Evolutionary conservation across 1,284 basidiomycete genomes (phyloP).

Genomic region (Trametes polyzona): DNA sequence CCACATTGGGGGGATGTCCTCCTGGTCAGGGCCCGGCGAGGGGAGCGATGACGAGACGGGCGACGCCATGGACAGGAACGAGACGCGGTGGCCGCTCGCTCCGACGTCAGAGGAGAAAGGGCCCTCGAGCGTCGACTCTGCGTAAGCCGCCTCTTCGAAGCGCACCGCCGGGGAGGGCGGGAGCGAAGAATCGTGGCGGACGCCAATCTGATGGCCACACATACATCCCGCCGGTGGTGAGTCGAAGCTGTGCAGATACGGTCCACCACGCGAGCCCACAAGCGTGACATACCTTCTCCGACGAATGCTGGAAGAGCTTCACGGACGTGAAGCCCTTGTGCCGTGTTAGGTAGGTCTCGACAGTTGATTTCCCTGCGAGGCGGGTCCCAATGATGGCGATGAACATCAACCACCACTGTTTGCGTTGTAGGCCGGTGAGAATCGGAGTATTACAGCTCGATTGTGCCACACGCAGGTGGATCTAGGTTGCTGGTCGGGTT

Average conservation of each 20-base stretch:
- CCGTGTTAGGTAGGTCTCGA: slow-evolving; percentile 73
- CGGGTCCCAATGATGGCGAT: slow-evolving; percentile 88
- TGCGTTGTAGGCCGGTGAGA: not conserved
- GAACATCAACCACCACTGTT: slow-evolving; percentile 56
- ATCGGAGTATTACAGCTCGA: not conserved
- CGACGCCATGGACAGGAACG: slow-evolving; percentile 35
- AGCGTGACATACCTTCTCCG: not conserved
- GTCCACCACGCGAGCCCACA: not conserved
- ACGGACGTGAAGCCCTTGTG: slow-evolving; percentile 57
- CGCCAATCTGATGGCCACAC: too few species aligned
- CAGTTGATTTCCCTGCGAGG: slow-evolving; percentile 78
- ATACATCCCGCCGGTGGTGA: too few species aligned
- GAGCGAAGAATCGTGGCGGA: too few species aligned
- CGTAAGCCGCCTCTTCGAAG: not conserved
- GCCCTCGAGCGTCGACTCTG: not conserved
- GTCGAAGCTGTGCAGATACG: too few species aligned
- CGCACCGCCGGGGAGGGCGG: too few species aligned
- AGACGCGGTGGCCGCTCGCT: slow-evolving; percentile 24
- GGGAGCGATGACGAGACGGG: slow-evolving; percentile 28
- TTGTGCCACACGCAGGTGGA: too few species aligned
- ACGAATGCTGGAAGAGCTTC: slow-evolving; percentile 21
- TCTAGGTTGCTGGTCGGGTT: not conserved
- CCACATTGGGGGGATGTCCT: slow-evolving; percentile 14
- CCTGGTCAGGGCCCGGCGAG: slow-evolving; percentile 15
- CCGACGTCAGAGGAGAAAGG: not conserved